Evolutionary conservation across 2,329 filamentous ascomycete species (phyloP).

Genomic region (Penicillium sp.): DNA sequence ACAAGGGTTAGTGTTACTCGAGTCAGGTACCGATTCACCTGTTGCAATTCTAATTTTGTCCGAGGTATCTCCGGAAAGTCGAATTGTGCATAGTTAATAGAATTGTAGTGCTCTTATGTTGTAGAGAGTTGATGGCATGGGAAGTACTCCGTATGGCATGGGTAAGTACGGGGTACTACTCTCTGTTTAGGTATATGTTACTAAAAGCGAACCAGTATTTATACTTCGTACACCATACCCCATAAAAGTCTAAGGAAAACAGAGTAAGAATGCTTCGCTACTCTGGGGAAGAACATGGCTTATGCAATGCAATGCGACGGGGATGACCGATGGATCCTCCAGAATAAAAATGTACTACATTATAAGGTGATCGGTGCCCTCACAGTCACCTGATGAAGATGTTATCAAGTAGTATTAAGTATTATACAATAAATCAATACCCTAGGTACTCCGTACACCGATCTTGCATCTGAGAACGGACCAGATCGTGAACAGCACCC

Average conservation of each 20-base stretch:
- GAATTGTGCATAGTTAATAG: not conserved
- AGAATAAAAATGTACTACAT: constrained; percentile 6
- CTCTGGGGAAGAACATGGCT: constrained; percentile 20
- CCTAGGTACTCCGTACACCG: constrained; percentile 8
- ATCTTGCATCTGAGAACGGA: constrained; percentile 24
- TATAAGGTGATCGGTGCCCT: constrained; percentile 12
- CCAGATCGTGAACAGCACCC: constrained; percentile 23
- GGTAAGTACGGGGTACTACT: not conserved
- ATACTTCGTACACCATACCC: not conserved
- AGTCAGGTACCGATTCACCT: constrained; percentile 24
- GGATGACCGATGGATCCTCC: constrained; percentile 18
- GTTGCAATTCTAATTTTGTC: constrained; percentile 2
- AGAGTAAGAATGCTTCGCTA: not conserved
- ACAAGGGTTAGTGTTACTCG: constrained; percentile 5
- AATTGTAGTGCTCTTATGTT: no score
- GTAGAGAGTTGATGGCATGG: not conserved
- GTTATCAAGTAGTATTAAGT: not conserved
- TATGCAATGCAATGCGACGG: constrained; percentile 29
- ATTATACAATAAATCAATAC: not conserved
- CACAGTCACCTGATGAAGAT: constrained; percentile 22
- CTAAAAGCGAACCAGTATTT: not conserved
- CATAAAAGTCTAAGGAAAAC: not conserved
- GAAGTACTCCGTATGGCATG: not conserved
- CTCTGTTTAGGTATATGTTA: not conserved
- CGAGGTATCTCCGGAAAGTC: constrained; percentile 4